A percentile compares a stretch with the other conserved stretches of the same genome.
Evolutionary conservation across 1,139 yeast species (phyloP).

Genomic region (Diutina ranongensis): DNA sequence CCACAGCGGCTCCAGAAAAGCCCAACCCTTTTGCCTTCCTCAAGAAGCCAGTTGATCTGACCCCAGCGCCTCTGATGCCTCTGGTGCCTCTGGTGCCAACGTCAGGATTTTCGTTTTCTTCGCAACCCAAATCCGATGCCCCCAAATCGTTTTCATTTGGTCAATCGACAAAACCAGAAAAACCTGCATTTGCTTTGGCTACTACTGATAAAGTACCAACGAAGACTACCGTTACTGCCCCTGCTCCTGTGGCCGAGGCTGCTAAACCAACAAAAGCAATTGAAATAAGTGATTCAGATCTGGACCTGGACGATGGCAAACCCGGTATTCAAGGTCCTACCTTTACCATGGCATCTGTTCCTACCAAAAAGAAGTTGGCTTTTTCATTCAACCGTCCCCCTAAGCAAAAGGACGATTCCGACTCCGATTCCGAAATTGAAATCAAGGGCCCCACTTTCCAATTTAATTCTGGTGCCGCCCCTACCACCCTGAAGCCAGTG

Average conservation of each 20-base stretch:
- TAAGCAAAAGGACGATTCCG: constrained; percentile 30
- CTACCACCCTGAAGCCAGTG: constrained; percentile 10
- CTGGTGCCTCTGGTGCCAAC: background rate
- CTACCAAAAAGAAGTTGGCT: constrained; percentile 45
- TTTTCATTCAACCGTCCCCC: constrained; percentile 37
- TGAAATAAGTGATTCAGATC: constrained; percentile 16
- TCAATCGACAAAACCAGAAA: background rate
- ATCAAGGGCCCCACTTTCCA: constrained; percentile 53
- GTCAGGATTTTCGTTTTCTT: background rate
- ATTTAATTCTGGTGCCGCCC: constrained; percentile 6
- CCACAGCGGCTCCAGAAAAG: constrained; percentile 1
- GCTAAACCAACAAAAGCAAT: background rate
- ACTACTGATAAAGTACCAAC: too few relatives aligned
- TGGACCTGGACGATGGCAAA: constrained; percentile 25
- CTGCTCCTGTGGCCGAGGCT: too few relatives aligned
- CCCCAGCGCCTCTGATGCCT: too few relatives aligned
- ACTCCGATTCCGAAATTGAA: constrained; percentile 25
- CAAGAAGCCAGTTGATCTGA: background rate
- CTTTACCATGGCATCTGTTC: constrained; percentile 41
- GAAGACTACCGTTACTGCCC: background rate
- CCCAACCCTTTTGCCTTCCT: constrained; percentile 3
- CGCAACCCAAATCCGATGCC: background rate
- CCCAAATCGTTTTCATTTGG: background rate
- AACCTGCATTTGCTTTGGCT: background rate
- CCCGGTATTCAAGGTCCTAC: constrained; percentile 54